Evolutionary conservation across 306 rosid genomes (phyloP), one percentile per base, ranked within the genome.

Genomic region (Adenanthera pavonina): DNA sequence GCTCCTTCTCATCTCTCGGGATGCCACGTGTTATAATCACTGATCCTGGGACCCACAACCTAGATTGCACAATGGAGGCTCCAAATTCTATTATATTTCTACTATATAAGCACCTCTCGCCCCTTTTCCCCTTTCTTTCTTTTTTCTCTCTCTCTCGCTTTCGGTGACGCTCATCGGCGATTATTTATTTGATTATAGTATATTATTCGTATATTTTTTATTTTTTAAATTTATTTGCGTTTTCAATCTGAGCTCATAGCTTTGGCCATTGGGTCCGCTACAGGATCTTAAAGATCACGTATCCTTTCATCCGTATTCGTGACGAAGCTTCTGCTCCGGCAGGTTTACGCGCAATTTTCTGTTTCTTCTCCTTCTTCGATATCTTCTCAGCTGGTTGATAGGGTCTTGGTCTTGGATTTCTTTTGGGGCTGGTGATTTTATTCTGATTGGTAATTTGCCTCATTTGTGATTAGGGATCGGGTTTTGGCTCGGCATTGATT

Each of bases 391-490:
- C 1, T 20, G 51, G 34, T 40, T 67, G 33, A 41, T 41, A 34
- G 25, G 64, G 66, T 49, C 56, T 25, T 15, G 40, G 46, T 38
- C 59, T 64, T 69, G n/a, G 44, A 60, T 65, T 70, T 76, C 33
- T 7, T 0, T 10, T 69, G 5, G 19, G 74, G 11, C 20, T 20
- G 33, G 36, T 69, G 53, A 40, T 38, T 41, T n/a, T 65, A 87
- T 91, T 85, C 60, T 80, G 66, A 81, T 53, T 56, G 72, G 77
- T 71, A 83, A 85, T 85, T 83, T 33, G 81, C 43, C 40, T 20
- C 47, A 60, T 43, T 61, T 81, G 30, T 48, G n/a, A 15, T 4
- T 48, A 66, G 82, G 59, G 49, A 49, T 74, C 48, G 79, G 67
- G 62, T 64, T 85, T 75, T 47, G 57, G 64, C 71, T 61, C 73